Conservation (phyloP, 805 yeast species). For the Phaffomyces antillensis region DNA sequence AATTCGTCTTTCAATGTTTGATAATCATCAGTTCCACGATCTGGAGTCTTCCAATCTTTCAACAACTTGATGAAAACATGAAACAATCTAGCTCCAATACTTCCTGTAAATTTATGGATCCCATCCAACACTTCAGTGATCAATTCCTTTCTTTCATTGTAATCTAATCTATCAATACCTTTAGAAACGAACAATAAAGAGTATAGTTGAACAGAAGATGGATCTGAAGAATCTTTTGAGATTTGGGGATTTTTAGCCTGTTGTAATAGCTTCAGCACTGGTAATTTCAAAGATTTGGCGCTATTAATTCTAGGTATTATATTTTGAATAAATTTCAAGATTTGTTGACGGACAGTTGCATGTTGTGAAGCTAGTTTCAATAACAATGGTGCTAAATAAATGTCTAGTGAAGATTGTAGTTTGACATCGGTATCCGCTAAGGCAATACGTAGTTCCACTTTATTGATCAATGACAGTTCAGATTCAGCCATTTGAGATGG, state of each 20-base stretch:
- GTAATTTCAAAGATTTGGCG: slow-evolving; percentile 48
- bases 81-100: slow-evolving; percentile 52
- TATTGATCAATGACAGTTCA: slow-evolving; percentile 58
- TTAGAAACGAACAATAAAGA: slow-evolving; percentile 60
- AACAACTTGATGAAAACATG: slow-evolving; percentile 51
- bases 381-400: slow-evolving; percentile 70
- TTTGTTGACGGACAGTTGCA: slow-evolving; percentile 56
- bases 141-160: slow-evolving; percentile 30
- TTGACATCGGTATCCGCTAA: slow-evolving; percentile 63
- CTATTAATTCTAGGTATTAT: slow-evolving; percentile 60
- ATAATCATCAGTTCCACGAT: slow-evolving; percentile 37
- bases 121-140: slow-evolving; percentile 42
- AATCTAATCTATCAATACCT: slow-evolving; percentile 51
- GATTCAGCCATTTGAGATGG: slow-evolving; percentile 22
- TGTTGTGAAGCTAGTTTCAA: slow-evolving; percentile 72
- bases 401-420: slow-evolving; percentile 50
- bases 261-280: slow-evolving; percentile 50
- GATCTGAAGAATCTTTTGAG: slow-evolving; percentile 30
- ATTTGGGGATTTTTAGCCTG: slow-evolving; percentile 58
- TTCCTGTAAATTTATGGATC: slow-evolving; percentile 32
- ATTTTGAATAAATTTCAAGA: slow-evolving; percentile 60
- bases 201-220: slow-evolving; percentile 50
- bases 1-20: slow-evolving; percentile 28
- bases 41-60: slow-evolving; percentile 41
- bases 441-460: slow-evolving; percentile 77